Percentiles rank a stretch among this genome's conserved stretches.
Conservation (phyloP, 495 filamentous ascomycete species). For the Trichoderma parareesei region DNA sequence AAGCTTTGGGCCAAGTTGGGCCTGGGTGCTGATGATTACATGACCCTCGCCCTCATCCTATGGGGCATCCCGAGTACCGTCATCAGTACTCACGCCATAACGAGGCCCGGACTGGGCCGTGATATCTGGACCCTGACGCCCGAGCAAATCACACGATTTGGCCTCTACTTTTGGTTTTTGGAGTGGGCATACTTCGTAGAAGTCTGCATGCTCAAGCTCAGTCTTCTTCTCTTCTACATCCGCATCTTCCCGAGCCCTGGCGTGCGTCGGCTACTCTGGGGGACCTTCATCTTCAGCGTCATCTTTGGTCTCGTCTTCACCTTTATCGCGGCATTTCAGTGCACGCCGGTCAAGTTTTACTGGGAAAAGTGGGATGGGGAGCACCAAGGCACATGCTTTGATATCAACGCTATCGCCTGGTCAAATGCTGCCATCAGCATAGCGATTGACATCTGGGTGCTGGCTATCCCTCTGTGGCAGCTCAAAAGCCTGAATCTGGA, state of each 20-base stretch:
- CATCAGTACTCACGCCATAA: slow-evolving; percentile 13
- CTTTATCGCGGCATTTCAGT: slow-evolving; percentile 22
- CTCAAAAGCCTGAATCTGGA: slow-evolving; percentile 35
- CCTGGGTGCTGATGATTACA: slow-evolving; percentile 17
- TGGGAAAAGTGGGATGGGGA: slow-evolving; percentile 23
- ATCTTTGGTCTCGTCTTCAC: slow-evolving; percentile 15
- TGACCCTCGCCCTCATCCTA: slow-evolving; percentile 13
- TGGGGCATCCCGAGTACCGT: slow-evolving; percentile 10
- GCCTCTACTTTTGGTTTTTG: slow-evolving; percentile 18
- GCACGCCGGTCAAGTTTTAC: slow-evolving; percentile 22
- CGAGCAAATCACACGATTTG: slow-evolving; percentile 20
- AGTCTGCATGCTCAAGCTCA: slow-evolving; percentile 30
- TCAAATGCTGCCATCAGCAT: slow-evolving; percentile 44
- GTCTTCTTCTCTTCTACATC: slow-evolving; percentile 35
- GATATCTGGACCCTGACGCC: slow-evolving; percentile 27
- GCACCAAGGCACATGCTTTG: slow-evolving; percentile 20
- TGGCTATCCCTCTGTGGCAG: slow-evolving; percentile 42
- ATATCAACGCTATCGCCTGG: slow-evolving; percentile 24
- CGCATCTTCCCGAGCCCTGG: slow-evolving; percentile 22
- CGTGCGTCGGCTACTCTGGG: slow-evolving; percentile 19
- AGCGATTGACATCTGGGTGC: slow-evolving; percentile 42
- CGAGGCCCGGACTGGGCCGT: slow-evolving; percentile 23
- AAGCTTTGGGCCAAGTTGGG: slow-evolving; percentile 12
- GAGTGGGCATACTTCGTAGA: slow-evolving; percentile 24
- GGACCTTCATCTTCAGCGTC: slow-evolving; percentile 17